Evolutionary conservation across 1,284 basidiomycete species (phyloP).

Genomic region (Pseudozyma pruni): DNA sequence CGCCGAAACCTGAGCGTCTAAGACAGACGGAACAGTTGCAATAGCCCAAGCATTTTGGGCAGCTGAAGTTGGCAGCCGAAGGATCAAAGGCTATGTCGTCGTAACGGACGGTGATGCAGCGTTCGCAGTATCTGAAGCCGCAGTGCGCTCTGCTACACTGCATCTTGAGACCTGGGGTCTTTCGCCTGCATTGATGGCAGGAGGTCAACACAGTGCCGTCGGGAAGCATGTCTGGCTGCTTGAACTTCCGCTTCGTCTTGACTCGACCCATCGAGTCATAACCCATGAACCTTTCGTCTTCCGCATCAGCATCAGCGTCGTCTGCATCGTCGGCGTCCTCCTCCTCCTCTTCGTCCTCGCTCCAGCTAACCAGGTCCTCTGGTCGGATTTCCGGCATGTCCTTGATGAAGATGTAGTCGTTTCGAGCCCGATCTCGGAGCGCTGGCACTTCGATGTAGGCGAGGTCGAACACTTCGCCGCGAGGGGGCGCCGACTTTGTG

Average conservation of each 20-base stretch:
- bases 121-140: slow-evolving; percentile 30
- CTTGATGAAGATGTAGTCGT: slow-evolving; percentile 34
- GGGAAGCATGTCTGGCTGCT: slow-evolving; percentile 15
- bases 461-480: slow-evolving; percentile 26
- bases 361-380: slow-evolving; percentile 27
- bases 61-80: slow-evolving; percentile 22
- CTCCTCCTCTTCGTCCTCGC: slow-evolving; percentile 35
- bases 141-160: slow-evolving; percentile 31
- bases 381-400: slow-evolving; percentile 40
- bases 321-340: slow-evolving; percentile 10
- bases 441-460: slow-evolving; percentile 33
- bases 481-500: slow-evolving; percentile 26
- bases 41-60: slow-evolving; percentile 43
- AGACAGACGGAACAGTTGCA: slow-evolving; percentile 53
- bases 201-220: slow-evolving; percentile 31
- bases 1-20: slow-evolving; percentile 24
- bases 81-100: slow-evolving; percentile 30
- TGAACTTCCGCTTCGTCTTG: slow-evolving; percentile 9
- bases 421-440: slow-evolving; percentile 35
- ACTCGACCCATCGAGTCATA: slow-evolving; percentile 12
- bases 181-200: slow-evolving; percentile 52
- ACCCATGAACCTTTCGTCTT: background rate
- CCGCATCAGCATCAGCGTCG: background rate
- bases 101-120: slow-evolving; percentile 38
- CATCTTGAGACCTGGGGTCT: slow-evolving; percentile 43